Evolutionary conservation across 805 yeast species (phyloP), one percentile per base, ranked within the genome.

Genomic region (Cyberlindnera subsufficiens): DNA sequence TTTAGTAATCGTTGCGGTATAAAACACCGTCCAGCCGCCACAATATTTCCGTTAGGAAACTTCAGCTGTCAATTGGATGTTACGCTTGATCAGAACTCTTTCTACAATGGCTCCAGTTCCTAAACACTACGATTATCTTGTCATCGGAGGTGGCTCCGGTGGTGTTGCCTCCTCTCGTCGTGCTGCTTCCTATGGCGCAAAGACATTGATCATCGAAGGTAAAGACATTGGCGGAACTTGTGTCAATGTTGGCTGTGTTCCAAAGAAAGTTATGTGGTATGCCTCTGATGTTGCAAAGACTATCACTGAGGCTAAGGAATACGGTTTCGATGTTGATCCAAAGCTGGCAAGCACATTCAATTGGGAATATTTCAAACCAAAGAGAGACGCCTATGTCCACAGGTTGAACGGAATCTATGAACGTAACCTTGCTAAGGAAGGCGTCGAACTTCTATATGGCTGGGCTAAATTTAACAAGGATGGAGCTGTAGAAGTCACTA

Each of bases 241-340:
- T 75, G 99, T 93, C 49, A 93, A 93, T 63, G 98, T 91, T 35
- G 99, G 99, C 17, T 93, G 99, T 74, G 99, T 93, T 38, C 99
- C 99, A 38, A 93, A 93, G 73, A 93, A 93, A 64, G 88, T 93
- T 37, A 90, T 93, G 97, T 93, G 99, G 99, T 83, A 90, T 55
- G 96, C 97, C 10, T 81, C 93, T 27, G 96, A 90, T 55, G 66
- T 87, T 63, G 97, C 97, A 16, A 75, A 77, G 49, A 82, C 80
- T 58, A 69, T 85, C 47, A 67, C 72, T 35, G 82, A 86, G 38
- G 95, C 96, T 47, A 69, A 75, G 51, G 87, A 84, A 49, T 93
- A 91, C 61, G 96, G 96, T 0, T 82, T 93, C 52, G 74, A 68
- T 42, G 79, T 78, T 37, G 78, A 76, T 44, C 67, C 75, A 18